Percentiles rank a stretch among this genome's conserved stretches.
phyloP scores from a whole-genome alignment of 805 yeast genomes.

The Hanseniaspora singularis region DNA sequence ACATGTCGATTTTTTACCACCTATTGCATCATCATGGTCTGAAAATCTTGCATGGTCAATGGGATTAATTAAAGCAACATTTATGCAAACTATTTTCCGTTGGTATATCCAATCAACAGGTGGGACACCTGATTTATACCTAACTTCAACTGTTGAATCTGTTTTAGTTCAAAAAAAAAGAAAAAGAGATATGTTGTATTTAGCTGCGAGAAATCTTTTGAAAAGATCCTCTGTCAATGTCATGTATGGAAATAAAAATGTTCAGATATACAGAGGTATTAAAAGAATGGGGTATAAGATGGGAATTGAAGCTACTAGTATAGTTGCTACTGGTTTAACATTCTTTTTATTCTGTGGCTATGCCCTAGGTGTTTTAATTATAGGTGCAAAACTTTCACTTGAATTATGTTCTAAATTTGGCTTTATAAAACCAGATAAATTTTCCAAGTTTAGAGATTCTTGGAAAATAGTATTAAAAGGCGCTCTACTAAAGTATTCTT shows the following conservation, averaged over 20 bases:
- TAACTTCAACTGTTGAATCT: constrained; percentile 49
- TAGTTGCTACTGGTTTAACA: constrained; percentile 78
- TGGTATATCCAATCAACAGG: constrained; percentile 87
- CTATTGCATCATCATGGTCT: constrained; percentile 85
- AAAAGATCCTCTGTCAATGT: constrained; percentile 31
- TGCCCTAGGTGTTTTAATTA: constrained; percentile 50
- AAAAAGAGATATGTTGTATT: constrained; percentile 19
- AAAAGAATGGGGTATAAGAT: constrained; percentile 69
- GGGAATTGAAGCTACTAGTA: constrained; percentile 67
- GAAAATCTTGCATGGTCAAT: constrained; percentile 91
- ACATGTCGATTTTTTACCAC: constrained; percentile 77
- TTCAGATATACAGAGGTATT: constrained; percentile 73
- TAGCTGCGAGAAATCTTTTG: constrained; percentile 20
- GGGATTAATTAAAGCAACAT: constrained; percentile 67
- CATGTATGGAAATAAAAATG: constrained; percentile 41
- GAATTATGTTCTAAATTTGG: constrained; percentile 38
- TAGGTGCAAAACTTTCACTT: constrained; percentile 40
- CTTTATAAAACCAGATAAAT: constrained; percentile 40
- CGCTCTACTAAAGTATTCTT: constrained; percentile 61
- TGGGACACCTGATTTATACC: constrained; percentile 62
- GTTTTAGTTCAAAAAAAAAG: constrained; percentile 55
- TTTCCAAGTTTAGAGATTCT: constrained; percentile 39
- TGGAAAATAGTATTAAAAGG: constrained; percentile 64
- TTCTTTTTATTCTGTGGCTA: constrained; percentile 71
- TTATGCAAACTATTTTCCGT: constrained; percentile 75